Evolutionary conservation across 202 grass and related monocot species (phyloP).

Genomic region (Panicum hallii): DNA sequence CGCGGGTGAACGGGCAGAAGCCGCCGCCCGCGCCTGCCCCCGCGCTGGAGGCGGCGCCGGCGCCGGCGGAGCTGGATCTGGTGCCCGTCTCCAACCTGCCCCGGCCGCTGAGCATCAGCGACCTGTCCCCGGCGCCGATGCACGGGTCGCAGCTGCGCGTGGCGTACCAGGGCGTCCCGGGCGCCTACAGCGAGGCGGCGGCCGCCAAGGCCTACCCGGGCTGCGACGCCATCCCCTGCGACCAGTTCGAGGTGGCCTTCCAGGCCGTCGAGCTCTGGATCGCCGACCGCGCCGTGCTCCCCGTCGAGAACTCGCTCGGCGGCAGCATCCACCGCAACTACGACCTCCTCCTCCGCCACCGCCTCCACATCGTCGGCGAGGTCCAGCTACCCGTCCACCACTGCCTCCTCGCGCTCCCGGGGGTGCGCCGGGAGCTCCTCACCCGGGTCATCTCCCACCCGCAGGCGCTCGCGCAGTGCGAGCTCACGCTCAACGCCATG

Average conservation of each 20-base stretch:
- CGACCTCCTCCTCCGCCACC: constrained; percentile 87
- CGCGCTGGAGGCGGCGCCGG: not conserved
- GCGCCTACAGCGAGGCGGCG: constrained; percentile 81
- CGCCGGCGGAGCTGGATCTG: constrained; percentile 58
- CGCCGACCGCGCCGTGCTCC: constrained; percentile 85
- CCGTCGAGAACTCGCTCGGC: constrained; percentile 88
- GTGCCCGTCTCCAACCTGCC: constrained; percentile 59
- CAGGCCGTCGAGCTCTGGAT: constrained; percentile 96
- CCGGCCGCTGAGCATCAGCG: constrained; percentile 73
- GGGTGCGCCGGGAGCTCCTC: constrained; percentile 71
- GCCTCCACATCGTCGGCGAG: constrained; percentile 96
- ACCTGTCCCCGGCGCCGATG: constrained; percentile 79
- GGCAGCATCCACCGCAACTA: constrained; percentile 95
- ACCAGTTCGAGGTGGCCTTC: constrained; percentile 93
- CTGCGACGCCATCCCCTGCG: constrained; percentile 91
- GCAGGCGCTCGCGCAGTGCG: constrained; percentile 88
- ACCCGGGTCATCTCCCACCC: constrained; percentile 86
- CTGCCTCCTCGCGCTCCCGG: constrained; percentile 84
- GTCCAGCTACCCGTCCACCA: constrained; percentile 91
- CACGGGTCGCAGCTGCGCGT: constrained; percentile 79
- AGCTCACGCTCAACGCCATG: constrained; percentile 84
- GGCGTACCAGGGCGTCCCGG: constrained; percentile 85
- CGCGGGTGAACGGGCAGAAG: constrained; percentile 35
- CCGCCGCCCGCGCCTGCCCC: not conserved
- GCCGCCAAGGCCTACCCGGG: constrained; percentile 77